Percentiles rank a stretch among this genome's conserved stretches.
Evolutionary conservation across 495 filamentous ascomycete genomes (phyloP).

Genomic region (Xylaria nigripes): DNA sequence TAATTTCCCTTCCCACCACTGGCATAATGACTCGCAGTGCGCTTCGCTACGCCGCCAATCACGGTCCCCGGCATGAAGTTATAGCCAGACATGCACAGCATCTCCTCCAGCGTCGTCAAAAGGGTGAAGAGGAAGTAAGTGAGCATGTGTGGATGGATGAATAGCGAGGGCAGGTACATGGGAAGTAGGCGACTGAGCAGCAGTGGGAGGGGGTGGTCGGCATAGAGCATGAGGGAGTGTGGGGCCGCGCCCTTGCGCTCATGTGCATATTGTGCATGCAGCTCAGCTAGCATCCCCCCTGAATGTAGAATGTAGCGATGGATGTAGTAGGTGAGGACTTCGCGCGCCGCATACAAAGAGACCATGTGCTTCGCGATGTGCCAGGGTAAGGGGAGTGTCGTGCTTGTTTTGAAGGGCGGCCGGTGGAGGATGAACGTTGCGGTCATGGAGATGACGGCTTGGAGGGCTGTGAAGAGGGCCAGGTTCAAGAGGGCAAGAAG

Average conservation of each 20-base stretch:
- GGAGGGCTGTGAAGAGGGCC: slow-evolving; percentile 44
- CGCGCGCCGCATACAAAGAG: slow-evolving; percentile 47
- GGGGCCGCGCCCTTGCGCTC: slow-evolving; percentile 41
- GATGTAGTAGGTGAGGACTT: slow-evolving; percentile 58
- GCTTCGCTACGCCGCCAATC: slow-evolving; percentile 62
- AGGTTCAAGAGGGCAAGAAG: slow-evolving; percentile 60
- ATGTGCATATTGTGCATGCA: slow-evolving; percentile 63
- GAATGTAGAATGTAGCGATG: slow-evolving; percentile 66
- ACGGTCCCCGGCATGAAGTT: slow-evolving; percentile 64
- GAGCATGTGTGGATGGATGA: slow-evolving; percentile 64
- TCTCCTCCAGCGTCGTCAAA: slow-evolving; percentile 66
- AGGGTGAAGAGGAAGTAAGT: slow-evolving; percentile 66
- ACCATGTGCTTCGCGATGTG: slow-evolving; percentile 57
- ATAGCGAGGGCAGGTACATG: slow-evolving; percentile 58
- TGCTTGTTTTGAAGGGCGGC: slow-evolving; percentile 37
- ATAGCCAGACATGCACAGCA: slow-evolving; percentile 71
- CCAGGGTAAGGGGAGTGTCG: slow-evolving; percentile 39
- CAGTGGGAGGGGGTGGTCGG: slow-evolving; percentile 73
- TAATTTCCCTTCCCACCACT: slow-evolving; percentile 60
- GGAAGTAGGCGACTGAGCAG: slow-evolving; percentile 64
- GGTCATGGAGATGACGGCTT: slow-evolving; percentile 43
- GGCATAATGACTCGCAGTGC: slow-evolving; percentile 61
- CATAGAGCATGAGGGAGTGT: slow-evolving; percentile 53
- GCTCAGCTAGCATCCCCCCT: slow-evolving; percentile 17
- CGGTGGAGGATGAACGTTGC: slow-evolving; percentile 20